Base-by-base conservation (phyloP, 2,329 filamentous ascomycete species). In the Alternaria arborescens region DNA sequence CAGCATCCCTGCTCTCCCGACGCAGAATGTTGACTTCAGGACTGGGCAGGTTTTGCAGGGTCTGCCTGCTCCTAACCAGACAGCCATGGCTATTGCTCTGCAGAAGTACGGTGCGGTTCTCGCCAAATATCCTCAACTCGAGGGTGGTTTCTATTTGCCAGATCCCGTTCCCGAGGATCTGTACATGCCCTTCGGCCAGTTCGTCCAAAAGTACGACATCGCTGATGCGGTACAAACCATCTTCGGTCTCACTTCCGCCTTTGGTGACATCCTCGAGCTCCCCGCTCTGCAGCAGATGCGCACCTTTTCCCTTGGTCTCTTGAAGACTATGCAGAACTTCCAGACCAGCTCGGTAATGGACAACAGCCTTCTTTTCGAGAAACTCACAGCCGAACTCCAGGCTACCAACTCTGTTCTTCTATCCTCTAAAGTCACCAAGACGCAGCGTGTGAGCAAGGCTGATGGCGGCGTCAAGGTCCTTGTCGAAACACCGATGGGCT, bases 201-300 rank as follows among this genome's bases (percentile, higher is more conserved):
- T 85, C 55, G 74, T 83, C 11, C 66, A 77, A 36, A 85, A 86
- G 71, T 82, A 86, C 68, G 71, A 76, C 16, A 72, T 87, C 4
- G 69, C 76, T 7, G 80, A 77, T 43, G 76, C 81, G 3, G 75
- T 84, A 1, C 77, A 74, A n/a, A 72, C 77, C 8, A 75, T 84
- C 16, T 67, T 52, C 16, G 30, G 36, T 4, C 32, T 59, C 30
- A 59, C 47, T 3, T 46, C 59, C 6, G 67, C 53, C 6, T 53
- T 66, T 43, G 62, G 81, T 24, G 80, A 84, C 62, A 75, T 84
- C 40, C 72, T 82, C 7, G 73, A 77, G 4, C 66, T 77, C 16
- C 77, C 80, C 22, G 81, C 82, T 1, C 58, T 86, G 8, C 52
- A 67, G 34, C 44, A 48, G 22, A 48, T 63, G 12, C 62, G 62